phyloP scores from a whole-genome alignment of 495 filamentous ascomycete species.

The Neurospora sp. region DNA sequence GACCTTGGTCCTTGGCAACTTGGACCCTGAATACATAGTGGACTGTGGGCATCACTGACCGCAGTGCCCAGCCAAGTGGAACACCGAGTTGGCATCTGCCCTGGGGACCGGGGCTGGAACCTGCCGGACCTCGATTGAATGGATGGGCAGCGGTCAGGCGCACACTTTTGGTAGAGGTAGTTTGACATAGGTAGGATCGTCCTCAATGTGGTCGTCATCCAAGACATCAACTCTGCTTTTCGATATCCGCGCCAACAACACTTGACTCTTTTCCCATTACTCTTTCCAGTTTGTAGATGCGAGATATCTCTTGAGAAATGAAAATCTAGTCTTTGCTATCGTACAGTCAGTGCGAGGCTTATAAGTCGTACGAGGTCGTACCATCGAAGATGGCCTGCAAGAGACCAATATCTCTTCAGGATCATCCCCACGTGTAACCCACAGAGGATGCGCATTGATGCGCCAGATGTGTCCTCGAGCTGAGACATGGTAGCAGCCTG shows the following conservation, averaged over 20 bases:
- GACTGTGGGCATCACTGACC: not conserved
- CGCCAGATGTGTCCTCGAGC: not conserved
- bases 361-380: not conserved
- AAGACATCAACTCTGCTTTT: not conserved
- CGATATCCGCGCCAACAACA: not conserved
- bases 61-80: not conserved
- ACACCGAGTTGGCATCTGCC: not conserved
- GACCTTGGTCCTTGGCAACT: conserved; percentile 1
- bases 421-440: conserved; percentile 22
- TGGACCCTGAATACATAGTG: conserved; percentile 6
- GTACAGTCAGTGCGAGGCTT: conserved; percentile 5
- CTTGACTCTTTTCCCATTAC: not conserved
- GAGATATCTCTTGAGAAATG: not conserved
- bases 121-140: not conserved
- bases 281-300: not conserved
- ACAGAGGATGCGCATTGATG: not conserved
- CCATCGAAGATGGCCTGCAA: not conserved
- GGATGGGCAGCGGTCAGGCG: not conserved
- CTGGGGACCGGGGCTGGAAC: not conserved
- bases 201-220: not conserved
- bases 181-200: not conserved
- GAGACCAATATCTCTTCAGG: conserved; percentile 18
- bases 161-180: not conserved
- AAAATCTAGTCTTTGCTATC: not conserved
- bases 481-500: conserved; percentile 1